These are phyloP conservation scores for Colletotrichum paranaense DNA, from an alignment of 2,329 filamentous ascomycete genomes.

Conservation along the genomic window DNA sequence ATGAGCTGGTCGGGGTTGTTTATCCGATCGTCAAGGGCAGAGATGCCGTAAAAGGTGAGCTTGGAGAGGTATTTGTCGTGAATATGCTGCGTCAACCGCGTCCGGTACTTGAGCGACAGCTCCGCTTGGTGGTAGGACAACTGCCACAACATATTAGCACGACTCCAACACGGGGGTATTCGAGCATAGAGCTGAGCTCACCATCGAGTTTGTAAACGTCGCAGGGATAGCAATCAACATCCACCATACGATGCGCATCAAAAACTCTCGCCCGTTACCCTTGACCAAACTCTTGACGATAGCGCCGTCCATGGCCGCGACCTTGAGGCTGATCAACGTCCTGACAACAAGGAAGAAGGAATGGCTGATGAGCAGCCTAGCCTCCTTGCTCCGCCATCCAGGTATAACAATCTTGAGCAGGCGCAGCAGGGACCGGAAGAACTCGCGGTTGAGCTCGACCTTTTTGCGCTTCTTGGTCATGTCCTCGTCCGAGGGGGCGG, in stretches of 20 bases:
- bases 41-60: slow-evolving; percentile 97
- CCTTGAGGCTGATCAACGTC: slow-evolving; percentile 93
- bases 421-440: slow-evolving; percentile 78
- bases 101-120: slow-evolving; percentile 91
- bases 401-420: slow-evolving; percentile 90
- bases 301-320: slow-evolving; percentile 93
- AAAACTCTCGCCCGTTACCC: slow-evolving; percentile 89
- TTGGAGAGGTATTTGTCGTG: slow-evolving; percentile 97
- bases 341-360: slow-evolving; percentile 91
- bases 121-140: slow-evolving; percentile 97
- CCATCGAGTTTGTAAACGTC: slow-evolving; percentile 99
- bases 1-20: slow-evolving; percentile 99
- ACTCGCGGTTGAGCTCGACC: slow-evolving; percentile 91
- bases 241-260: slow-evolving; percentile 94
- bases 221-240: slow-evolving; percentile 97
- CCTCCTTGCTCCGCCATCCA: slow-evolving; percentile 89
- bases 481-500: slow-evolving; percentile 54
- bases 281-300: slow-evolving; percentile 93
- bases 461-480: slow-evolving; percentile 70
- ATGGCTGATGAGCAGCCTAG: slow-evolving; percentile 87
- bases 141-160: slow-evolving; percentile 56
- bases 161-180: background rate
- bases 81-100: slow-evolving; percentile 91
- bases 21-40: slow-evolving; percentile 94
- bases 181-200: slow-evolving; percentile 52